Base-by-base conservation (phyloP, 2,329 filamentous ascomycete species). In the Fusarium vanettenii region DNA sequence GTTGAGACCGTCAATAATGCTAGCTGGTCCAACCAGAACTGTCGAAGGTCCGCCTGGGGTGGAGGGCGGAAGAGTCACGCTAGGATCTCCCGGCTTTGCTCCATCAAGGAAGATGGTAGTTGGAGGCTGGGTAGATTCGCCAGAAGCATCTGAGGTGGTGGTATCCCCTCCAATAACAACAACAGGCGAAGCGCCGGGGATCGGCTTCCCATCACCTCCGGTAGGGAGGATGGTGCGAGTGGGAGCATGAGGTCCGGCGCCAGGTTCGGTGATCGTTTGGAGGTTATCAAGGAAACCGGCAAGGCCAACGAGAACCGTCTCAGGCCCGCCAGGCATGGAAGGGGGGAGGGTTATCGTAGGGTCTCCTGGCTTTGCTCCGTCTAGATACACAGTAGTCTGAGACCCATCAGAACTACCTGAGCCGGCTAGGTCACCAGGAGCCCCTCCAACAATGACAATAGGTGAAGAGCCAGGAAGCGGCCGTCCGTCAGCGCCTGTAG, bases 141-240 rank as follows among this genome's bases (percentile, higher is more conserved):
- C 43, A 18, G 20, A 16, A 18, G 2, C 14, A 27, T 48, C 10
- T 5, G 22, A 27, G 14, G 27, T 9, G 16, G 9, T 22, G 8
- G 4, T 16, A 9, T 48, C 14, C 22, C 43, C 43, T 48, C 43
- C 43, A 48, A 48, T 27, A 25, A 48, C 43, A 7, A 27, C 43
- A 48, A 48, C 8, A 4, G 61, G 60, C 6, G 61, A 60, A 59
- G 69, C 69, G 5, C 66, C 70, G 31, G 71, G 63, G 14, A 76
- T 22, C 25, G 70, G 73, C 41, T 68, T 61, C n/a, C 76, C 73
- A 18, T 71, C 45, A n/a, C 37, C 20, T 27, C 69, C 73, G 4
- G 75, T 78, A 9, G 76, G 76, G 31, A 76, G 56, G 55, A 75
- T 22, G 5, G 67, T 73, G 5, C 60, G 56, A 14, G 70, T 67